Conservation (phyloP, 306 rosid genomes). For the Sophora flavescens region DNA sequence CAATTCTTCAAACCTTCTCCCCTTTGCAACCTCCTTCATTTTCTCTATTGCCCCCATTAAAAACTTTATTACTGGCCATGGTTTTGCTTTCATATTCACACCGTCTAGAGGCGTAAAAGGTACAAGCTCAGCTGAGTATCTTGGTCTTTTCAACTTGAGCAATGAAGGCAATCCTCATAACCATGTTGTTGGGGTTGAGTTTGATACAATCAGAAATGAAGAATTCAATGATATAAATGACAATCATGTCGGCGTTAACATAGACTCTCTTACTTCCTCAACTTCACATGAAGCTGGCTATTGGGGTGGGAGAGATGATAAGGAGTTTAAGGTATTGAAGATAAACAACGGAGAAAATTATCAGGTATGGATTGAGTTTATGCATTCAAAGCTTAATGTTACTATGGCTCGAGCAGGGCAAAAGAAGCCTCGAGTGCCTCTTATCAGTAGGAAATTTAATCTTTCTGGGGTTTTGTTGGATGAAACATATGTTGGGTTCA, state of each 20-base stretch:
- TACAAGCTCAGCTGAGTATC: slow-evolving; percentile 52
- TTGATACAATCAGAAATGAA: slow-evolving; percentile 55
- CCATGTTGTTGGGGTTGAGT: slow-evolving; percentile 60
- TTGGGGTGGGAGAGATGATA: slow-evolving; percentile 54
- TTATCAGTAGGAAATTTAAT: slow-evolving; percentile 57
- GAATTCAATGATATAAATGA: slow-evolving; percentile 53
- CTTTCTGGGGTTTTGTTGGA: slow-evolving; percentile 58
- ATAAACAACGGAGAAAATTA: slow-evolving; percentile 58
- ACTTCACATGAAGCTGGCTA: slow-evolving; percentile 56
- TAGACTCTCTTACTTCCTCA: slow-evolving; percentile 57
- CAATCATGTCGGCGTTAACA: slow-evolving; percentile 63
- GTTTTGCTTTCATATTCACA: slow-evolving; percentile 58
- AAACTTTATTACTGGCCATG: slow-evolving; percentile 54
- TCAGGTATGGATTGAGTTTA: slow-evolving; percentile 70
- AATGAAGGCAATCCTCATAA: slow-evolving; percentile 49
- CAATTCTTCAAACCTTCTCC: slow-evolving; percentile 49
- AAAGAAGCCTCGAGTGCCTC: slow-evolving; percentile 57
- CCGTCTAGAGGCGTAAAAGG: slow-evolving; percentile 53
- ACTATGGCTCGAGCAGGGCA: slow-evolving; percentile 59
- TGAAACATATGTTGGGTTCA: slow-evolving; percentile 61
- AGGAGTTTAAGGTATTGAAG: slow-evolving; percentile 48
- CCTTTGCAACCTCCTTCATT: slow-evolving; percentile 69
- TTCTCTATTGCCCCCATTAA: slow-evolving; percentile 53
- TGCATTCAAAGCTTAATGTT: slow-evolving; percentile 51
- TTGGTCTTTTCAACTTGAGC: slow-evolving; percentile 56